phyloP scores from a whole-genome alignment of 345 rosid genomes.

The Nasturtium officinale region DNA sequence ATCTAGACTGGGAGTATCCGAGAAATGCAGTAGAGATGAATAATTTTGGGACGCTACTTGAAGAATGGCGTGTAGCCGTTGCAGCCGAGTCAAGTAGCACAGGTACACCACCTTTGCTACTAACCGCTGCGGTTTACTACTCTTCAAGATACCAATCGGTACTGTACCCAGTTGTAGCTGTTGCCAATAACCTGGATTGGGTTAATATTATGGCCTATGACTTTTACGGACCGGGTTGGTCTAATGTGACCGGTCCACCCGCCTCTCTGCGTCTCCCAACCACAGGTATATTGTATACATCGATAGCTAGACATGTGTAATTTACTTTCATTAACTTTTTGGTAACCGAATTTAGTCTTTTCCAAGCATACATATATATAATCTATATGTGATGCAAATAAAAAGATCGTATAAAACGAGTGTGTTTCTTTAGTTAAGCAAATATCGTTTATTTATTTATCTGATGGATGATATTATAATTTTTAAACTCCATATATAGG shows the following conservation, averaged over 20 bases:
- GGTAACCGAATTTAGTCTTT: not conserved
- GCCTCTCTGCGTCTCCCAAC: not conserved
- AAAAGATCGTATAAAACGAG: no score
- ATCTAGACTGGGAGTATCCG: not conserved
- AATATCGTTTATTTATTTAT: no score
- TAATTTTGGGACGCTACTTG: not conserved
- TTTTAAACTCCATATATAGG: no score
- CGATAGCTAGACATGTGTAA: no score
- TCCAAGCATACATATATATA: no score
- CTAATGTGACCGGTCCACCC: not conserved
- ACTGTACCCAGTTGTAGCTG: not conserved
- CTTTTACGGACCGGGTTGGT: not conserved
- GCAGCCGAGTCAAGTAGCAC: not conserved
- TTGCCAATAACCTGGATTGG: not conserved
- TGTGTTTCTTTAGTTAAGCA: no score
- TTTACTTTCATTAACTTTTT: no score
- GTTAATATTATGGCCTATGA: not conserved
- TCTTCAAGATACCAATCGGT: no score
- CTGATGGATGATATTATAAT: no score
- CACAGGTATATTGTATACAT: not conserved
- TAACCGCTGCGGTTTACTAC: not conserved
- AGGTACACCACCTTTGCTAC: not conserved
- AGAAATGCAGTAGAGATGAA: not conserved
- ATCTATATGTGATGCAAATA: no score
- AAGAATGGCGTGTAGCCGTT: not conserved